Conservation (phyloP, 129 eudicot genomes). For the Solidago caesia region DNA sequence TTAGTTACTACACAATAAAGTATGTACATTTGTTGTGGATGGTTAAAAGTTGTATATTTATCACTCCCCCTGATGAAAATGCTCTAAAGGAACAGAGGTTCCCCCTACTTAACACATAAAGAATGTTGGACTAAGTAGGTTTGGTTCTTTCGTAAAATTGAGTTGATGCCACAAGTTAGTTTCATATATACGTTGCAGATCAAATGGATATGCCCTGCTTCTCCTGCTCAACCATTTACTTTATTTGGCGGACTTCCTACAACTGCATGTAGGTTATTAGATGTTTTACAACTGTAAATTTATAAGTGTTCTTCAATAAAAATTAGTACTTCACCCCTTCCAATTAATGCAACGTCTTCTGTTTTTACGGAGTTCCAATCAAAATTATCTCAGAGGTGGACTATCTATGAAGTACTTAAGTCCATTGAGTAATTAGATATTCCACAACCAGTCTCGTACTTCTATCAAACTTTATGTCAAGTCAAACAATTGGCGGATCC, state of each 20-base stretch:
- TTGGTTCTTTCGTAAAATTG: background rate
- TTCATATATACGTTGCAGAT: constrained; percentile 50
- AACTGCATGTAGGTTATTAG: constrained; percentile 65
- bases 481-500: background rate
- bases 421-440: background rate
- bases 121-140: background rate
- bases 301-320: background rate
- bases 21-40: too few relatives aligned
- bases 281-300: constrained; percentile 6
- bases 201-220: constrained; percentile 91
- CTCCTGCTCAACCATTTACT: constrained; percentile 75
- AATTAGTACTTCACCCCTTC: background rate
- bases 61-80: background rate
- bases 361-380: background rate
- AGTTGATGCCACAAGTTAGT: constrained; percentile 1
- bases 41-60: too few relatives aligned
- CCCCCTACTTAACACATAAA: background rate
- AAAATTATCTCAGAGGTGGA: background rate
- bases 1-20: too few relatives aligned
- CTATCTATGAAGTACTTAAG: background rate
- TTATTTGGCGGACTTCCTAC: constrained; percentile 77
- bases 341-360: constrained; percentile 17
- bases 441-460: constrained; percentile 13
- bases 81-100: background rate
- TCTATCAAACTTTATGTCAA: background rate